phyloP scores from a whole-genome alignment of 2,329 filamentous ascomycete species.

The Apiospora arundinis region DNA sequence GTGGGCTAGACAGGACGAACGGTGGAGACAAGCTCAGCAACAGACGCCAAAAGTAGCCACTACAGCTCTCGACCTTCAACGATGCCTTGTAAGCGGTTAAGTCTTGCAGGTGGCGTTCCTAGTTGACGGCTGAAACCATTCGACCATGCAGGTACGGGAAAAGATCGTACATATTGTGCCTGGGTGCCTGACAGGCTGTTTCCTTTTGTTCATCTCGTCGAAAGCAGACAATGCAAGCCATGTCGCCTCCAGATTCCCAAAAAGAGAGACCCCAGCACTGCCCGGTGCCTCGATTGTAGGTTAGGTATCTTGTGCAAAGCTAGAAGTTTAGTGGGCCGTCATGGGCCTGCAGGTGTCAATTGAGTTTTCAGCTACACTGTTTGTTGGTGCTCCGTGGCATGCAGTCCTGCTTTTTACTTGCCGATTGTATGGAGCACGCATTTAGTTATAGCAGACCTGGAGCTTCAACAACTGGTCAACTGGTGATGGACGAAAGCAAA shows the following conservation, averaged over 20 bases:
- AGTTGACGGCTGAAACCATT: background rate
- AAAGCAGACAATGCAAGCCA: background rate
- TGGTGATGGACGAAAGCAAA: no score
- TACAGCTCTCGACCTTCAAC: background rate
- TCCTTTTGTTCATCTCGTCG: background rate
- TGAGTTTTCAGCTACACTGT: no score
- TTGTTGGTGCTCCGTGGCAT: no score
- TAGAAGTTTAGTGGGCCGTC: no score
- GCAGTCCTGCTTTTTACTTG: no score
- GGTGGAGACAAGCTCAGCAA: background rate
- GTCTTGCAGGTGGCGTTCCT: background rate
- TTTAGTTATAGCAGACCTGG: no score
- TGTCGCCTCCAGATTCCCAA: background rate
- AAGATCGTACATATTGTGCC: background rate
- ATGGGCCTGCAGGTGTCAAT: no score
- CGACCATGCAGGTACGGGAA: constrained; percentile 2
- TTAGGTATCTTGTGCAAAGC: no score
- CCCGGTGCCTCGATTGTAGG: no score
- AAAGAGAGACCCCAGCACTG: no score
- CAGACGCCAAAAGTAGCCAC: background rate
- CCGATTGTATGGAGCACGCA: no score
- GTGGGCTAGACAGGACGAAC: background rate
- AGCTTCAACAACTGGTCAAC: no score
- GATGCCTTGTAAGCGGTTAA: background rate
- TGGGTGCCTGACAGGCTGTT: background rate